Evolutionary conservation across 495 filamentous ascomycete species (phyloP), one percentile per base, ranked within the genome.

Genomic region (Podospora conica): DNA sequence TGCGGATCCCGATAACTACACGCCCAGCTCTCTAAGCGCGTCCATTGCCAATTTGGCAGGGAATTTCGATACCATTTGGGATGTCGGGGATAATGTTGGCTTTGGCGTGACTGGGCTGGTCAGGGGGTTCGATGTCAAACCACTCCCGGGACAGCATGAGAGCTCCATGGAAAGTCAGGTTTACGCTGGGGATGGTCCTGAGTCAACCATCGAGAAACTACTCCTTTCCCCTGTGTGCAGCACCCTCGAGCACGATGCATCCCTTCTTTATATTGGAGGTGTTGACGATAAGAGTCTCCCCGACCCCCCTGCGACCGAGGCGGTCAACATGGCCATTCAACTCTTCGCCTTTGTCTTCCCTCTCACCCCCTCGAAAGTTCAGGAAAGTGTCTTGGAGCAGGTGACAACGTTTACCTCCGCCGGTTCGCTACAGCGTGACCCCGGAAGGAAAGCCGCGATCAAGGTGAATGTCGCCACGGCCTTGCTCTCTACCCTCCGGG

Each of bases 381-480:
- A 99, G 71, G 95, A 98, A 74, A 96, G 95, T 71, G 90, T 94
- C 23, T 82, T 98, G 9, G 96, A 97, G 72, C 96, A 98, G 70
- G 85, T 99, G 56, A 86, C 91, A 4, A 94, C 91, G 0, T 96
- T 93, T 67, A 79, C 96, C 4, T 88, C 91, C 6, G 91, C 93
- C 11, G 85, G 85, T 1, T 86, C 81, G 54, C 81, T 97, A 20
- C 92, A 96, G 68, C 85, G 93, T 63, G 93, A 97, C 69, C 90
- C 89, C 22, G 93, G 93, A 25, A 82, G 95, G 55, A 96, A 90
- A 73, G 88, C 93, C 53, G 93, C 95, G 18, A 90, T 98, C 80
- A 87, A 86, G 60, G 88, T 98, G 67, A 99, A 99, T 71, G 84
- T 96, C 67, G 90, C 91, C 0, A 86, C 89, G 25, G 93, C 93